phyloP scores from a whole-genome alignment of 225 moss, liverwort and hornwort species.

The Polytrichum formosum region DNA sequence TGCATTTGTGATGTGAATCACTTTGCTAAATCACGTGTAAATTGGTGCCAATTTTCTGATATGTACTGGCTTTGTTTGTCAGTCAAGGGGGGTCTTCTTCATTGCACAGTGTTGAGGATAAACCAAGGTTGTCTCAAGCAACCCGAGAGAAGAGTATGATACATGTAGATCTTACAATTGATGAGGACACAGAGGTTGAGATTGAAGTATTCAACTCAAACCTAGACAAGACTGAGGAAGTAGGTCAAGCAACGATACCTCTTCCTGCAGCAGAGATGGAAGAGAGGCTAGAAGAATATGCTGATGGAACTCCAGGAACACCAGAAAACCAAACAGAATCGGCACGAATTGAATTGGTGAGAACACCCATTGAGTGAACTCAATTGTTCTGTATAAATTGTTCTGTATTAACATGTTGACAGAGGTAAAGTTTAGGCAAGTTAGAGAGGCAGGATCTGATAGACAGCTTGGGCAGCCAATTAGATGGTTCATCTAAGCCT shows the following conservation, averaged over 20 bases:
- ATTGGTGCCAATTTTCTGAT: background rate
- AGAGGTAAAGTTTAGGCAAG: no score
- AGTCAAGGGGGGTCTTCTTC: conserved; percentile 27
- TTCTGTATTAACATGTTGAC: no score
- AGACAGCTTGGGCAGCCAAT: no score
- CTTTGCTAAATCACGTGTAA: no score
- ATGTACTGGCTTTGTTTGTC: conserved; percentile 13
- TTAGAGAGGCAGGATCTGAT: no score
- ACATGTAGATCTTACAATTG: conserved; percentile 32
- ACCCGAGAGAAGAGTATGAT: conserved; percentile 15
- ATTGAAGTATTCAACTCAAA: conserved; percentile 28
- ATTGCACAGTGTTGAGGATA: conserved; percentile 24
- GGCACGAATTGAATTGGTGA: conserved; percentile 22
- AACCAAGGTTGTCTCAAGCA: conserved; percentile 23
- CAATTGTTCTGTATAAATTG: no score
- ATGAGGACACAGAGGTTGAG: conserved; percentile 33
- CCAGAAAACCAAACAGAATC: conserved; percentile 12
- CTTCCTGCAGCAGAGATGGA: conserved; percentile 9
- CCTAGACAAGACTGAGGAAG: conserved; percentile 23
- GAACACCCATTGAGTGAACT: no score
- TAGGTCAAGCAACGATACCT: conserved; percentile 8
- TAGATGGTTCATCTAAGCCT: no score
- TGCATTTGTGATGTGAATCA: no score
- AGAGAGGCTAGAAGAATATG: conserved; percentile 12
- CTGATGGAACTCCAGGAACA: conserved; percentile 21